Evolutionary conservation across 2,329 filamentous ascomycete genomes (phyloP).

Genomic region (Clonostachys chloroleuca): DNA sequence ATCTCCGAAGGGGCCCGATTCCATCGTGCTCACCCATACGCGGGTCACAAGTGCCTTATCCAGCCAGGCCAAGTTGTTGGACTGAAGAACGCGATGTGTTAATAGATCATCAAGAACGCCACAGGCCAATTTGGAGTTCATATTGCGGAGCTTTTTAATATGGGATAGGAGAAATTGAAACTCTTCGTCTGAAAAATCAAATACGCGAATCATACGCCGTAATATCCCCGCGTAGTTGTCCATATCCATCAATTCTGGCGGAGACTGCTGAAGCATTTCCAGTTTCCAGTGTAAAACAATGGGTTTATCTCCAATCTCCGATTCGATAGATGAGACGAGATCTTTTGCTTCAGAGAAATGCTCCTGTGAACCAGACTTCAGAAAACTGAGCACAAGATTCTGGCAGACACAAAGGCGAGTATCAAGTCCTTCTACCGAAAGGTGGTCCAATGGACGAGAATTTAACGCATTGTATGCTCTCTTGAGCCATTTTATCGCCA

Average conservation of each 20-base stretch:
- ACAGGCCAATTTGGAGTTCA: constrained; percentile 41
- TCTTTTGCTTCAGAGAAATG: constrained; percentile 46
- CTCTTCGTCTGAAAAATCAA: constrained; percentile 56
- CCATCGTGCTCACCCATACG: constrained; percentile 58
- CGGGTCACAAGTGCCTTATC: constrained; percentile 66
- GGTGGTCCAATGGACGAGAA: constrained; percentile 43
- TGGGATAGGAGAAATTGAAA: constrained; percentile 66
- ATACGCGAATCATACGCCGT: constrained; percentile 52
- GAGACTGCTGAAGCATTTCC: constrained; percentile 52
- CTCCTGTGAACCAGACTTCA: constrained; percentile 40
- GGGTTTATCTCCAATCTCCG: constrained; percentile 59
- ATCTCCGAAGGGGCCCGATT: constrained; percentile 19
- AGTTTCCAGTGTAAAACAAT: constrained; percentile 65
- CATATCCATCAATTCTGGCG: constrained; percentile 41
- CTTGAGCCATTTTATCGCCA: constrained; percentile 69
- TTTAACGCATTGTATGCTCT: constrained; percentile 59
- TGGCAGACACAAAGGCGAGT: constrained; percentile 65
- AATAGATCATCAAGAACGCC: constrained; percentile 62
- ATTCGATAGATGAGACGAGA: constrained; percentile 57
- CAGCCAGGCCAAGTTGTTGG: constrained; percentile 52
- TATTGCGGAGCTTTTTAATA: constrained; percentile 58
- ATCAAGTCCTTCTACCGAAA: constrained; percentile 58
- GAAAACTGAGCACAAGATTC: constrained; percentile 48
- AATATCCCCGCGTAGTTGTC: constrained; percentile 49
- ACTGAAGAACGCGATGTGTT: constrained; percentile 43